Percentiles rank a stretch among this genome's conserved stretches.
These are phyloP conservation scores for Aspergillus sp. DNA, from an alignment of 2,329 filamentous ascomycete genomes.

Conservation along the genomic window DNA sequence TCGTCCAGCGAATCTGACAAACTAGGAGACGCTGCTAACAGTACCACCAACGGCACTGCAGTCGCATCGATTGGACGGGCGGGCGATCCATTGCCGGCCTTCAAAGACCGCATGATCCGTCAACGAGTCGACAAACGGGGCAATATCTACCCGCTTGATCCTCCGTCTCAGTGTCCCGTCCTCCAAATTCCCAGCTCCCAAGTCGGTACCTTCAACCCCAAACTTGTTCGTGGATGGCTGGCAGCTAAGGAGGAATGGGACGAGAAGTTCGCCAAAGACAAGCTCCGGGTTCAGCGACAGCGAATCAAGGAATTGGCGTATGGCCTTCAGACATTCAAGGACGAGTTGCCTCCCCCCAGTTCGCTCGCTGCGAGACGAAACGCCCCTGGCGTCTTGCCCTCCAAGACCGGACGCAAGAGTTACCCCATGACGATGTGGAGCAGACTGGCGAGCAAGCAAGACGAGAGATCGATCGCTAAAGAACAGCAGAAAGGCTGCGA, in stretches of 20 bases:
- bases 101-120: constrained; percentile 86
- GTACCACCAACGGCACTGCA: constrained; percentile 17
- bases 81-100: constrained; percentile 77
- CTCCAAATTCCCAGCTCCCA: constrained; percentile 64
- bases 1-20: constrained; percentile 54
- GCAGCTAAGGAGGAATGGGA: constrained; percentile 73
- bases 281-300: constrained; percentile 70
- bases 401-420: constrained; percentile 54
- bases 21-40: constrained; percentile 9
- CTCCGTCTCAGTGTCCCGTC: constrained; percentile 64
- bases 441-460: constrained; percentile 85
- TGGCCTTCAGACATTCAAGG: constrained; percentile 71
- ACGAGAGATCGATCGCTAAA: constrained; percentile 66
- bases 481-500: constrained; percentile 28
- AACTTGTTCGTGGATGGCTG: constrained; percentile 82
- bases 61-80: constrained; percentile 71
- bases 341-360: constrained; percentile 78
- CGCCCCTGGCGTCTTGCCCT: constrained; percentile 33
- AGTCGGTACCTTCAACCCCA: constrained; percentile 77
- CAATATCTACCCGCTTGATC: constrained; percentile 66
- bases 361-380: constrained; percentile 72
- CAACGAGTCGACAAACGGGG: constrained; percentile 82
- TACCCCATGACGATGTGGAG: constrained; percentile 82
- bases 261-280: constrained; percentile 66
- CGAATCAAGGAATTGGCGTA: constrained; percentile 70